Percentiles rank a stretch among this genome's conserved stretches.
Evolutionary conservation across 306 rosid genomes (phyloP).

Genomic region (Cicer yamashitae): DNA sequence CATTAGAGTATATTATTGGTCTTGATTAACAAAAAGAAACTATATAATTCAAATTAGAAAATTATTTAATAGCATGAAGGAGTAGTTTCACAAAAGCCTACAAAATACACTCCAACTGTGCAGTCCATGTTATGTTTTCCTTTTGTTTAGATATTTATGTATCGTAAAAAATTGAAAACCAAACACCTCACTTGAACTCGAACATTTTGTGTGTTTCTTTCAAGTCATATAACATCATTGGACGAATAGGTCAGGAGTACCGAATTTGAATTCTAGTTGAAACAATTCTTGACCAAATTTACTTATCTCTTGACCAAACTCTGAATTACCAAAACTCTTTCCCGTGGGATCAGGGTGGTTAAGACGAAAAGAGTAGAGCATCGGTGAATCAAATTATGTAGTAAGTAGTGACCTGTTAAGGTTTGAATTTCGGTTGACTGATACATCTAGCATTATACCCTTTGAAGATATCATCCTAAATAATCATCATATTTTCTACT

Average conservation of each 20-base stretch:
- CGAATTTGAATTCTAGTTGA: no score
- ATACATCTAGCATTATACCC: slow-evolving; percentile 7
- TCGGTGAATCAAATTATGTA: neutral
- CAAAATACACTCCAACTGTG: neutral
- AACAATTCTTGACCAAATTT: no score
- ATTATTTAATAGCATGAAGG: neutral
- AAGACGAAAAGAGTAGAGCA: no score
- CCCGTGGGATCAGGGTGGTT: no score
- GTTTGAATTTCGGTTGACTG: neutral
- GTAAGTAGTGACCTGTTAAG: neutral
- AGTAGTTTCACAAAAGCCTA: neutral
- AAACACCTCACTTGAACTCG: neutral
- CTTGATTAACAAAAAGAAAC: neutral
- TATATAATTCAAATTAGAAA: slow-evolving; percentile 6
- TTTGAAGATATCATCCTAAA: neutral
- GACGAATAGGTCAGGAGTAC: no score
- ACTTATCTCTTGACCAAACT: no score
- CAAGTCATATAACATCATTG: neutral
- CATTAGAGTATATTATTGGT: neutral
- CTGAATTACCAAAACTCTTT: no score
- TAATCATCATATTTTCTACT: neutral
- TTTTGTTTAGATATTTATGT: neutral
- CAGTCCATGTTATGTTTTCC: neutral
- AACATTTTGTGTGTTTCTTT: neutral
- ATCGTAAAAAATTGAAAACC: neutral